Percentiles rank a stretch among this genome's conserved stretches.
phyloP scores from a whole-genome alignment of 208 protist species.

The Tritrichomonas foetus region DNA sequence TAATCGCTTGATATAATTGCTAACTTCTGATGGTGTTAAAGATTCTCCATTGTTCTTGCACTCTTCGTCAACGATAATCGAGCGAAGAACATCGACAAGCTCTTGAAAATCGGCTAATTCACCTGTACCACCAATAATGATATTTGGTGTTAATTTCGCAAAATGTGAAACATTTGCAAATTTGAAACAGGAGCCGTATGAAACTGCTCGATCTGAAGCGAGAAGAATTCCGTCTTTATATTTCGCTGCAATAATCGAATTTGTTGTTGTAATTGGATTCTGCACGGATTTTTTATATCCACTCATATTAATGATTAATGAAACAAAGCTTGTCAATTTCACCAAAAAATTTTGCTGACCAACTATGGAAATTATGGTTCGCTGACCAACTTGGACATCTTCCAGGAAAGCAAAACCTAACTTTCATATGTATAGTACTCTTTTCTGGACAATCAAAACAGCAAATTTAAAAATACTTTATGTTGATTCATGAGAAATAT shows the following conservation, averaged over 20 bases:
- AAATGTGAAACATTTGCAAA: conserved; percentile 27
- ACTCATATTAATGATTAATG: neutral
- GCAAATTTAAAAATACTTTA: no score
- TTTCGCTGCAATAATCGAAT: neutral
- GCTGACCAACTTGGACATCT: no score
- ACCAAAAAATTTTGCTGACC: no score
- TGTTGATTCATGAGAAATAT: no score
- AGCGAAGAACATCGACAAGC: neutral
- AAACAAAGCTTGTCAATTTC: conserved; percentile 24
- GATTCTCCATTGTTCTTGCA: conserved; percentile 12
- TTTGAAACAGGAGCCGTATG: neutral
- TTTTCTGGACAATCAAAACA: no score
- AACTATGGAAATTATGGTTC: no score
- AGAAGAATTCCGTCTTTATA: conserved; percentile 31
- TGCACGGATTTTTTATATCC: neutral
- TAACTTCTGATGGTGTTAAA: conserved; percentile 31
- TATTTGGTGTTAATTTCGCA: neutral
- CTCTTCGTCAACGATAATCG: neutral
- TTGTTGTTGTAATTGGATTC: neutral
- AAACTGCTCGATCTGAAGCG: neutral
- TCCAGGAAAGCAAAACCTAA: no score
- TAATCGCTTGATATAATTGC: neutral
- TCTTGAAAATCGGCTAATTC: conserved; percentile 5
- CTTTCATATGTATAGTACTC: no score
- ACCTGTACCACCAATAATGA: neutral